phyloP scores from a whole-genome alignment of 306 rosid genomes.

The Inga laurina region DNA sequence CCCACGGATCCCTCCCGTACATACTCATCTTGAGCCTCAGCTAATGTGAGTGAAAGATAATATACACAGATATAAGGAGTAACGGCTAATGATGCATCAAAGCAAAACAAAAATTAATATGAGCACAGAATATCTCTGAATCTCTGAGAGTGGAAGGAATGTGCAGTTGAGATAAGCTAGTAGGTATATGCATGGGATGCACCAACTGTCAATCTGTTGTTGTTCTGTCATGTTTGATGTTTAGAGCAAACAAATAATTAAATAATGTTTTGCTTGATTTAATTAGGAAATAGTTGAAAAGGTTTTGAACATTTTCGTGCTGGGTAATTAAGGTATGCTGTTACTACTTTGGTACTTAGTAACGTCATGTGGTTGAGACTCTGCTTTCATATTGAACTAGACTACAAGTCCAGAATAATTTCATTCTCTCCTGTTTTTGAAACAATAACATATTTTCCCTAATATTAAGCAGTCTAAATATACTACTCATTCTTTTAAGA shows the following conservation, averaged over 20 bases:
- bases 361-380: constrained; percentile 37
- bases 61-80: too few species aligned
- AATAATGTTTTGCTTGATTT: not conserved
- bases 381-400: not conserved
- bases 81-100: too few species aligned
- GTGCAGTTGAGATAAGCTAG: constrained; percentile 6
- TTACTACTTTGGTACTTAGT: not conserved
- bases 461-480: not conserved
- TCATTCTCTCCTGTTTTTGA: not conserved
- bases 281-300: not conserved
- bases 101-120: too few species aligned
- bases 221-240: constrained; percentile 6
- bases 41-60: not conserved
- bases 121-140: not conserved
- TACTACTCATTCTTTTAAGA: not conserved
- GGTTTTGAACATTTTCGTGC: constrained; percentile 33
- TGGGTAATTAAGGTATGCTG: not conserved
- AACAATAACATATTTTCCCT: not conserved
- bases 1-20: constrained; percentile 99
- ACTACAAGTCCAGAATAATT: not conserved
- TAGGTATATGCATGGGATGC: not conserved
- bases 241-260: not conserved
- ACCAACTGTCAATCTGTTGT: not conserved
- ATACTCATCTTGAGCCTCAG: constrained; percentile 36
- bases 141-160: not conserved